phyloP scores from a whole-genome alignment of 2,329 filamentous ascomycete species.

The Fonsecaea multimorphosa region DNA sequence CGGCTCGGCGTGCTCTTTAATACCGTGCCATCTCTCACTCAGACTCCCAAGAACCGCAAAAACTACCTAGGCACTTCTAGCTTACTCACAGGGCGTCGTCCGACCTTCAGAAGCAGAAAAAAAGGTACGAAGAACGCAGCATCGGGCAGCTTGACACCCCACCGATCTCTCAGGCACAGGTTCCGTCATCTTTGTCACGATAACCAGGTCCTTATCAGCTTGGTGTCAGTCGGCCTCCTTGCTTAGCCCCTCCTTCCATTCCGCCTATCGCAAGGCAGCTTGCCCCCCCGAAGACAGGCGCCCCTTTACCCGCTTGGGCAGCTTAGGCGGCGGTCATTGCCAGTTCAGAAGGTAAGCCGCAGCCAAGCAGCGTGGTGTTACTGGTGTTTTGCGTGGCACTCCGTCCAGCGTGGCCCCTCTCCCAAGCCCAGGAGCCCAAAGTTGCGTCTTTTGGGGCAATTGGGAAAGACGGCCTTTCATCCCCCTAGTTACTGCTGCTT shows the following conservation, averaged over 20 bases:
- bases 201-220: conserved; percentile 10
- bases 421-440: background rate
- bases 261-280: background rate
- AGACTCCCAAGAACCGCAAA: background rate
- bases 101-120: background rate
- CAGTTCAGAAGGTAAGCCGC: conserved; percentile 15
- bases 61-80: conserved; percentile 5
- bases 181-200: background rate
- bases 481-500: conserved; percentile 12
- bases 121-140: background rate
- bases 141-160: conserved; percentile 3
- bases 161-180: background rate
- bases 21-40: background rate
- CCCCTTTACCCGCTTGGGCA: conserved; percentile 1
- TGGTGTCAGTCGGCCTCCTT: background rate
- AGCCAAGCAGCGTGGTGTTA: conserved; percentile 3
- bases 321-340: conserved; percentile 1
- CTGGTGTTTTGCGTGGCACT: background rate
- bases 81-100: conserved; percentile 21
- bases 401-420: background rate
- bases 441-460: background rate
- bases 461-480: background rate
- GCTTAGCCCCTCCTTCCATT: conserved; percentile 1
- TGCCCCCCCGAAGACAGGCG: background rate
- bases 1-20: background rate